A percentile compares a stretch with the other conserved stretches of the same genome.
These are phyloP conservation scores for Aureobasidium sp. DNA, from an alignment of 2,329 filamentous ascomycete genomes.

Conservation along the genomic window DNA sequence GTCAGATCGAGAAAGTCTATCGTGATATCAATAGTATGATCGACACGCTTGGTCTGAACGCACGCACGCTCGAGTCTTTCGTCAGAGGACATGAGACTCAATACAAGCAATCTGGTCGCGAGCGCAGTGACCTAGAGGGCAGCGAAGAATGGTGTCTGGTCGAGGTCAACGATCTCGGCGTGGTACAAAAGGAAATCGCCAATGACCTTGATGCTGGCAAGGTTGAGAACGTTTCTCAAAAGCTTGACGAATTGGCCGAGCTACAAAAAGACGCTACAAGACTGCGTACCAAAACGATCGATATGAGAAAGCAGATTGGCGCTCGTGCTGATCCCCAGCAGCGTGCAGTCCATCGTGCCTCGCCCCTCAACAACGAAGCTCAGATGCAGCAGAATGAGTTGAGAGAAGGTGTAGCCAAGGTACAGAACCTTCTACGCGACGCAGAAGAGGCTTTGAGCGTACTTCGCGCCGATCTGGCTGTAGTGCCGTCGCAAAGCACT, in stretches of 20 bases:
- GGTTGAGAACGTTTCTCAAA: constrained; percentile 60
- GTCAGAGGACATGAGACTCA: constrained; percentile 59
- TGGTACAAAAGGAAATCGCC: constrained; percentile 47
- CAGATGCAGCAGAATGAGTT: constrained; percentile 76
- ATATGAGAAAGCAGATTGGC: constrained; percentile 69
- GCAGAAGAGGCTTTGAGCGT: constrained; percentile 74
- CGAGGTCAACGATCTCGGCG: constrained; percentile 63
- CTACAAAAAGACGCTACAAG: constrained; percentile 63
- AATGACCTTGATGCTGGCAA: constrained; percentile 60
- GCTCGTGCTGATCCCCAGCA: constrained; percentile 62
- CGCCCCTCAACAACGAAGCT: constrained; percentile 80
- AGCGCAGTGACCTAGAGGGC: constrained; percentile 56
- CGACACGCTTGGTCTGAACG: constrained; percentile 82
- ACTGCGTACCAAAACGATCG: constrained; percentile 67
- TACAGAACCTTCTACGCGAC: constrained; percentile 68
- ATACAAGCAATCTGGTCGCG: constrained; percentile 47
- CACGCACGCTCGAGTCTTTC: constrained; percentile 55
- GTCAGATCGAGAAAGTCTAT: constrained; percentile 51
- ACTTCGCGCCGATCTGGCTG: constrained; percentile 69
- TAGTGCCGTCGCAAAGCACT: constrained; percentile 41
- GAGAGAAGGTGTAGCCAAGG: constrained; percentile 63
- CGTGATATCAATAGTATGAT: constrained; percentile 90
- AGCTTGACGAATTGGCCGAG: constrained; percentile 61
- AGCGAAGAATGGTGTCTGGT: constrained; percentile 61
- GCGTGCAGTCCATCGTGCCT: constrained; percentile 55